phyloP scores from a whole-genome alignment of 192 early-diverging fungal genomes.

The Dissophora ornata region DNA sequence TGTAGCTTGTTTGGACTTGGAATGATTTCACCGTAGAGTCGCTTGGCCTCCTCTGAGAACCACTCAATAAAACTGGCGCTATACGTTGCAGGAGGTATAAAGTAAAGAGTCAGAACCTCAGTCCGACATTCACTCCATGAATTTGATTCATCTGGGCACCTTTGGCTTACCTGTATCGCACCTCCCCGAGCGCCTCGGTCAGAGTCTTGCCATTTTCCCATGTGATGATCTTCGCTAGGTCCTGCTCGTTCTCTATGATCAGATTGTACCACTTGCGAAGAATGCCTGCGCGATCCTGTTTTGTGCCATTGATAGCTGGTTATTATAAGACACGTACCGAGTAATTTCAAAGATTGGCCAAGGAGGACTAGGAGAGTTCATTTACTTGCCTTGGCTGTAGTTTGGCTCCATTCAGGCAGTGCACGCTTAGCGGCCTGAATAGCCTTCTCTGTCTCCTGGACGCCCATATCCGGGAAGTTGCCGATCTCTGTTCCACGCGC shows the following conservation, averaged over 20 bases:
- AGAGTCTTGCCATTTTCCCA: constrained; percentile 84
- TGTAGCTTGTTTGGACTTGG: constrained; percentile 64
- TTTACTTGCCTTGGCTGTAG: constrained; percentile 64
- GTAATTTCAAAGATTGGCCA: no score
- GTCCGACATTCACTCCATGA: no score
- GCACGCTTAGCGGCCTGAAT: constrained; percentile 69
- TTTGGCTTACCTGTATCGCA: constrained; percentile 51
- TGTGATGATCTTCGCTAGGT: constrained; percentile 85
- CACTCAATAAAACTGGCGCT: constrained; percentile 77
- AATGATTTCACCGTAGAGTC: constrained; percentile 82
- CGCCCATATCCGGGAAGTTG: constrained; percentile 74
- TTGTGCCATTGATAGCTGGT: no score
- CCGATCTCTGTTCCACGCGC: constrained; percentile 70
- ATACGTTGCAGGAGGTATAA: no score
- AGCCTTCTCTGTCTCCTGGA: constrained; percentile 65
- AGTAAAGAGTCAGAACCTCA: no score
- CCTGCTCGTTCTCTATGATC: constrained; percentile 73
- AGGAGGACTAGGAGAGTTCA: no score
- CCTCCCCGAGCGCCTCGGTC: constrained; percentile 61
- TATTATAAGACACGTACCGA: no score
- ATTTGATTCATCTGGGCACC: no score
- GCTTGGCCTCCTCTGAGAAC: constrained; percentile 88
- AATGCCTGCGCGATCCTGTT: constrained; percentile 64
- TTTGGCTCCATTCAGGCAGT: constrained; percentile 69
- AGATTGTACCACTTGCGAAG: constrained; percentile 75